Evolutionary conservation across 2,329 filamentous ascomycete species (phyloP), one percentile per base, ranked within the genome.

Genomic region (Shiraia bambusicola): DNA sequence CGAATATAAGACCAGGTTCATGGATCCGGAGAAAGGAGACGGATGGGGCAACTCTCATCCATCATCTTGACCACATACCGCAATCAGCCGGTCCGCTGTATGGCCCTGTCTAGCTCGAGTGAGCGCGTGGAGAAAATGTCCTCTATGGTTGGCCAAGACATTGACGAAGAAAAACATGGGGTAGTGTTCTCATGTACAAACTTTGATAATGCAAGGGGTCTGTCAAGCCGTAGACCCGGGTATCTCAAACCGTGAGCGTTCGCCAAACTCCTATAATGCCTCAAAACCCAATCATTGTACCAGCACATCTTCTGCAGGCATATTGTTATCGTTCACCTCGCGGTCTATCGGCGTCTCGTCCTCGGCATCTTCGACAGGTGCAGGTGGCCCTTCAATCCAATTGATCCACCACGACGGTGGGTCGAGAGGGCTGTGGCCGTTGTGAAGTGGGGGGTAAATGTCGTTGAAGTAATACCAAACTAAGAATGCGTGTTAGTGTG

Each of bases 381-480:
- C 46, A 2, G 64, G 65, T 6, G 50, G 56, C 13, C 66, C 65
- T 36, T 84, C 90, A 61, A 95, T 95, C 13, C 97, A 63, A 29
- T 90, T 80, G 43, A 87, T 80, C 92, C 92, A 98, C 84, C 88
- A 96, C 45, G 75, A 73, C 0, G 93, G 93, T 27, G 93, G 92
- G 58, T 95, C 92, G 34, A 98, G 76, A 1, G 93, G 93, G 41
- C 88, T 80, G 37, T 86, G 84, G 13, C 89, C 89, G 50, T 86
- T 83, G 70, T 96, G 88, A 30, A 96, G 79, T 3, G 90, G 87
- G 3, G 93, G 93, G 69, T 95, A 98, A 12, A 98, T 91, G 67
- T 98, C 93, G 45, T 84, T 88, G 70, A 97, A 96, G 73, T 96
- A 98, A 70, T 97, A 98, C 86, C 91, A 97, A 28, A 97, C 79